Conservation (phyloP, 1,284 basidiomycete genomes). For the Sporisorium scitamineum region DNA sequence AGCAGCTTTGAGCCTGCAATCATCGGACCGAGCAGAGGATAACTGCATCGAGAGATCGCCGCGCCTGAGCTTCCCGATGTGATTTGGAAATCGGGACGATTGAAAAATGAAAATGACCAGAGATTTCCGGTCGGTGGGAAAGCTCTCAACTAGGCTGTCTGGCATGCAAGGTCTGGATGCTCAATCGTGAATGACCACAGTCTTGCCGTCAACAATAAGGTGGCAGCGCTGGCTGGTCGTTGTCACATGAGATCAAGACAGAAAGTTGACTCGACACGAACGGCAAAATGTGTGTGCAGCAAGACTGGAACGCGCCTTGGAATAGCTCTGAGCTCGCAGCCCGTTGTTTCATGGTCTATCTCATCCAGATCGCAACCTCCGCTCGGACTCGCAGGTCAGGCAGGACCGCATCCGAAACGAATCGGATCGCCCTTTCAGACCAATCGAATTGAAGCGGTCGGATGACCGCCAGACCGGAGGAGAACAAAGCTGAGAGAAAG, state of each 20-base stretch:
- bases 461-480: background rate
- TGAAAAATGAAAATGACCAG: background rate
- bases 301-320: conserved; percentile 21
- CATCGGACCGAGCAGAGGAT: background rate
- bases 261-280: background rate
- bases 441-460: background rate
- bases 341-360: background rate
- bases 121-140: background rate
- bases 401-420: background rate
- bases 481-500: background rate
- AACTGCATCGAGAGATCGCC: background rate
- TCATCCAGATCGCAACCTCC: background rate
- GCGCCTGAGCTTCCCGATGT: background rate
- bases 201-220: too few relatives aligned
- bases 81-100: background rate
- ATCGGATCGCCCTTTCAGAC: background rate
- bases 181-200: too few relatives aligned
- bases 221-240: too few relatives aligned
- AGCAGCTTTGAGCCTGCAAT: background rate
- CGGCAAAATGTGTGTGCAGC: conserved; percentile 7
- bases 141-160: too few relatives aligned
- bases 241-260: too few relatives aligned
- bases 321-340: background rate
- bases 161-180: too few relatives aligned
- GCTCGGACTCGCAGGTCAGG: background rate